phyloP scores from a whole-genome alignment of 345 rosid species.

The Citrus australasica region DNA sequence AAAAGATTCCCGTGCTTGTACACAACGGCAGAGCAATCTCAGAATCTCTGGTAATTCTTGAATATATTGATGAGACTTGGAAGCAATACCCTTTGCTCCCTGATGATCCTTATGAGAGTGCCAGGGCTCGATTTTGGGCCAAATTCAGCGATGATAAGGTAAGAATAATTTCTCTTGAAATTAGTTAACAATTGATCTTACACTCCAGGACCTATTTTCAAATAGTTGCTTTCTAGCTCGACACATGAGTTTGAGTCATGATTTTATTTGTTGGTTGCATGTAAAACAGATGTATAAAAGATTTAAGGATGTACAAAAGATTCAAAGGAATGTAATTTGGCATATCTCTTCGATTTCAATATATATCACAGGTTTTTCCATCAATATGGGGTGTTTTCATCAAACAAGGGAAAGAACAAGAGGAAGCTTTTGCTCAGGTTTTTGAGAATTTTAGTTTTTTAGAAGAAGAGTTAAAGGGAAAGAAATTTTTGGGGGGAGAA shows the following conservation, averaged over 20 bases:
- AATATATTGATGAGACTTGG: slow-evolving; percentile 38
- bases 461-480: slow-evolving; percentile 36
- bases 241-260: no score
- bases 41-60: slow-evolving; percentile 34
- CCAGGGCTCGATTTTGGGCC: slow-evolving; percentile 30
- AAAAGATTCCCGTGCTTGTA: slow-evolving; percentile 30
- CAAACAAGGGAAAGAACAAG: slow-evolving; percentile 24
- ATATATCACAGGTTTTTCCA: slow-evolving; percentile 16
- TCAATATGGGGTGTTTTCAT: slow-evolving; percentile 21
- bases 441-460: slow-evolving; percentile 21
- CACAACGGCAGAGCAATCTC: slow-evolving; percentile 26
- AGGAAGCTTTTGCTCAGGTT: slow-evolving; percentile 16
- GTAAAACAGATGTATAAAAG: no score
- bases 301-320: neutral
- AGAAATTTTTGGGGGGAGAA: slow-evolving; percentile 42
- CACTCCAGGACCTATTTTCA: neutral
- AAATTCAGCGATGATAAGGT: slow-evolving; percentile 35
- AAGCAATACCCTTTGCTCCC: slow-evolving; percentile 28
- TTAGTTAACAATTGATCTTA: neutral
- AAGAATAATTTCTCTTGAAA: neutral
- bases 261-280: no score
- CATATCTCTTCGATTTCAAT: neutral
- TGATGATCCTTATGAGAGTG: slow-evolving; percentile 20
- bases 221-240: neutral
- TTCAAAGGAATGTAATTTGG: no score